Conservation (phyloP, 2,329 filamentous ascomycete species). For the Aschersonia sp. region DNA sequence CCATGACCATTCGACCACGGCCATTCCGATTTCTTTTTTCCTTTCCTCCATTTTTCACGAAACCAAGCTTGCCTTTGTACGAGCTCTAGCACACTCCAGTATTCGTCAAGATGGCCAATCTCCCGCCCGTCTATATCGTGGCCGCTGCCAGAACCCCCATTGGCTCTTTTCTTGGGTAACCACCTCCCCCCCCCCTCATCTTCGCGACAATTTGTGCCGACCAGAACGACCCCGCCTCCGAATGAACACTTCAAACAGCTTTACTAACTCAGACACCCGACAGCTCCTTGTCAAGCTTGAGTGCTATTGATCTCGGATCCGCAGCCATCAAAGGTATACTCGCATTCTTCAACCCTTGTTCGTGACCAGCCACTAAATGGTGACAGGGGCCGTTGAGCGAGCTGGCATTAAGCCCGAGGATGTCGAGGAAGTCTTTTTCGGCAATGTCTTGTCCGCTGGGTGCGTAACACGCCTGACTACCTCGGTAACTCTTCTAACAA, state of each 20-base stretch:
- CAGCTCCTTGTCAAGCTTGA: constrained; percentile 80
- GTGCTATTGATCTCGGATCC: constrained; percentile 73
- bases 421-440: constrained; percentile 94
- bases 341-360: neutral
- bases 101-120: constrained; percentile 47
- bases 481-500: neutral
- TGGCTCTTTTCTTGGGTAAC: constrained; percentile 84
- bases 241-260: neutral
- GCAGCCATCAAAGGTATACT: constrained; percentile 76
- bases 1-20: neutral
- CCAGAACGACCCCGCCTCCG: neutral
- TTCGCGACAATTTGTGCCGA: neutral
- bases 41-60: neutral
- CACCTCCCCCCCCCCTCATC: constrained; percentile 2
- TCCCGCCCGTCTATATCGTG: constrained; percentile 90
- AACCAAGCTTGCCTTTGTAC: neutral
- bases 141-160: constrained; percentile 82
- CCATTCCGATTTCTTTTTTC: neutral
- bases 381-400: constrained; percentile 61
- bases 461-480: constrained; percentile 26
- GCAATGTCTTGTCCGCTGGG: constrained; percentile 96
- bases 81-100: neutral
- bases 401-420: constrained; percentile 78
- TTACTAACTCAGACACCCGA: constrained; percentile 1
- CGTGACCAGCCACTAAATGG: neutral